phyloP scores from a whole-genome alignment of 352 stramenopile species.

The Phytophthora melonis region DNA sequence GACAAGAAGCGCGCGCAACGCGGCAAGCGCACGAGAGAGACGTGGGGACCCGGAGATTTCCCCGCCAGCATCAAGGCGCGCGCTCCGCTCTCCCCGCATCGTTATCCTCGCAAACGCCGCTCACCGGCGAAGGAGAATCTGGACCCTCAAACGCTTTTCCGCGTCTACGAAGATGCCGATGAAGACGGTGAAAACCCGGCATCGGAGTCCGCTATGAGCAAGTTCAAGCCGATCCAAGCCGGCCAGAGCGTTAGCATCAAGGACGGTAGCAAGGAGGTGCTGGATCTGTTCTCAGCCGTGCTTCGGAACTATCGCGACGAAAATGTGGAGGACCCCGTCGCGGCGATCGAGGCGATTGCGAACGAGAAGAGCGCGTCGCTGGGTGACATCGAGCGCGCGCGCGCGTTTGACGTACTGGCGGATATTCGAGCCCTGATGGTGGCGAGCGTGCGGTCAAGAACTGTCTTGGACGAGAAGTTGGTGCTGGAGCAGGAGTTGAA shows the following conservation, averaged over 20 bases:
- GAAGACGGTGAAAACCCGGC: conserved; percentile 23
- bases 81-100: conserved; percentile 20
- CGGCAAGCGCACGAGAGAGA: conserved; percentile 67
- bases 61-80: conserved; percentile 36
- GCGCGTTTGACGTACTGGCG: conserved; percentile 39
- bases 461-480: conserved; percentile 48
- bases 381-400: conserved; percentile 30
- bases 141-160: conserved; percentile 44
- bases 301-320: conserved; percentile 39
- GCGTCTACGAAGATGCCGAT: conserved; percentile 33
- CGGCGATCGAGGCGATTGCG: conserved; percentile 29
- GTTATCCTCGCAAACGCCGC: conserved; percentile 36
- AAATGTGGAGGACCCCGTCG: conserved; percentile 25
- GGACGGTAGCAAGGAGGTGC: conserved; percentile 38
- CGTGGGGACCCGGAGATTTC: conserved; percentile 80
- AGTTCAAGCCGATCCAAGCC: conserved; percentile 6
- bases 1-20: conserved; percentile 39
- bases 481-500: conserved; percentile 55
- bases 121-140: conserved; percentile 61
- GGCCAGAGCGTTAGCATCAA: not conserved
- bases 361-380: conserved; percentile 35
- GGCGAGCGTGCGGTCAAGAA: conserved; percentile 28
- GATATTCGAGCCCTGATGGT: conserved; percentile 45
- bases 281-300: conserved; percentile 46
- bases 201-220: not conserved